Percentiles rank a stretch among this genome's conserved stretches.
Evolutionary conservation across 2,329 filamentous ascomycete genomes (phyloP).

Genomic region (Fusarium begoniae): DNA sequence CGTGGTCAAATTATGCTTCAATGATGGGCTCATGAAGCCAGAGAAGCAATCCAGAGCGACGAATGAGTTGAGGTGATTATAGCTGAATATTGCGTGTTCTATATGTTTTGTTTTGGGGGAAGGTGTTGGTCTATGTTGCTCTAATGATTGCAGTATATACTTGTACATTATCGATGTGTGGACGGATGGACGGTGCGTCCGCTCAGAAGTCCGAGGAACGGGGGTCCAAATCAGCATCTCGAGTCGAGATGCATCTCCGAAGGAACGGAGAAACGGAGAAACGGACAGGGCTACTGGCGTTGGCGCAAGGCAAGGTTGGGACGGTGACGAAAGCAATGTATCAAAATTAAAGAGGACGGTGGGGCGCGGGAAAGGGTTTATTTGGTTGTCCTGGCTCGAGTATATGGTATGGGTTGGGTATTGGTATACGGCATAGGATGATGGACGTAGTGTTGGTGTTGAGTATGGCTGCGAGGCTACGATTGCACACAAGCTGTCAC

Average conservation of each 20-base stretch:
- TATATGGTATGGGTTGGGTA: constrained; percentile 39
- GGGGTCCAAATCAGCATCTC: constrained; percentile 15
- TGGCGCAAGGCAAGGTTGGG: constrained; percentile 39
- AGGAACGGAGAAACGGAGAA: constrained; percentile 20
- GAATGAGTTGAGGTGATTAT: background rate
- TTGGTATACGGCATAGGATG: constrained; percentile 28
- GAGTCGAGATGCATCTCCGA: constrained; percentile 26
- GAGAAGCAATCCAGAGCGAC: background rate
- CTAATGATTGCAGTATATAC: constrained; percentile 38
- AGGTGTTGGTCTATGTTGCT: constrained; percentile 13
- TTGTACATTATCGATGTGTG: constrained; percentile 39
- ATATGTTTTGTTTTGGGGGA: constrained; percentile 15
- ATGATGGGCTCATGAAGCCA: background rate
- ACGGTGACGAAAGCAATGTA: constrained; percentile 40
- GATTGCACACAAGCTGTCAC: constrained; percentile 17
- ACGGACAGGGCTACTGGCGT: constrained; percentile 35
- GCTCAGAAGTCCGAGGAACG: background rate
- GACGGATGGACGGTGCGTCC: background rate
- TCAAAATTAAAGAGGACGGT: constrained; percentile 35
- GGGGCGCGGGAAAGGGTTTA: constrained; percentile 27
- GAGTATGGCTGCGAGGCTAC: constrained; percentile 20
- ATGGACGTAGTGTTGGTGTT: constrained; percentile 12
- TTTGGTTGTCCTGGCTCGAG: constrained; percentile 37
- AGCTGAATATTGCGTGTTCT: constrained; percentile 15
- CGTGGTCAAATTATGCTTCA: background rate